Conservation (phyloP, 768 basidiomycete species). For the Russula griseocarnosa region DNA sequence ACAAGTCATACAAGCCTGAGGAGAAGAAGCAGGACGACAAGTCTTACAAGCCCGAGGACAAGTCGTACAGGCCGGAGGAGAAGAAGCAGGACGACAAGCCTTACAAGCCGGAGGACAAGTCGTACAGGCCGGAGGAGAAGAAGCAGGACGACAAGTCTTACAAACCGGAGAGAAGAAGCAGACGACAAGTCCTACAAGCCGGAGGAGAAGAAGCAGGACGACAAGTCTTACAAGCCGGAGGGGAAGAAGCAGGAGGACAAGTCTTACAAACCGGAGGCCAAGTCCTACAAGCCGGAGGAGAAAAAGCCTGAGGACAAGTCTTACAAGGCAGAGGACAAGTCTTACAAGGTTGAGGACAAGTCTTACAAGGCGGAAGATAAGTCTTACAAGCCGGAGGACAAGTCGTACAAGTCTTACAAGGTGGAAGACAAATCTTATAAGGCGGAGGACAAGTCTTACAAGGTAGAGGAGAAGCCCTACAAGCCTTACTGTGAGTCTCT, state of each 20-base stretch:
- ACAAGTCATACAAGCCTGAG: neutral
- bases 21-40: too few relatives aligned
- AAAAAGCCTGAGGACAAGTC: too few relatives aligned
- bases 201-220: too few relatives aligned
- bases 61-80: neutral
- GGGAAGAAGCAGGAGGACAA: neutral
- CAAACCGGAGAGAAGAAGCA: neutral
- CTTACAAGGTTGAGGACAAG: neutral
- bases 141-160: neutral
- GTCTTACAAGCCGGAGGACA: too few relatives aligned
- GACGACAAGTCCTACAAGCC: neutral
- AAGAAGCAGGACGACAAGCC: too few relatives aligned
- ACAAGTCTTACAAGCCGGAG: too few relatives aligned
- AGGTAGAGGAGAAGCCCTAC: neutral
- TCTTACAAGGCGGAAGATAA: neutral
- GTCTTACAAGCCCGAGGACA: neutral
- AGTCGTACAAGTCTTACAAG: too few relatives aligned
- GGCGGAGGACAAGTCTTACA: neutral
- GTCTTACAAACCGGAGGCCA: too few relatives aligned
- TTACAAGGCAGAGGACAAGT: neutral
- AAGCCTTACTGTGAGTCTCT: neutral
- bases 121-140: neutral
- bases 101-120: neutral
- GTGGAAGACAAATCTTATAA: neutral
- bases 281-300: neutral